These are phyloP conservation scores for Gypsophila paniculata DNA, from an alignment of 179 eudicot species.

Conservation along the genomic window DNA sequence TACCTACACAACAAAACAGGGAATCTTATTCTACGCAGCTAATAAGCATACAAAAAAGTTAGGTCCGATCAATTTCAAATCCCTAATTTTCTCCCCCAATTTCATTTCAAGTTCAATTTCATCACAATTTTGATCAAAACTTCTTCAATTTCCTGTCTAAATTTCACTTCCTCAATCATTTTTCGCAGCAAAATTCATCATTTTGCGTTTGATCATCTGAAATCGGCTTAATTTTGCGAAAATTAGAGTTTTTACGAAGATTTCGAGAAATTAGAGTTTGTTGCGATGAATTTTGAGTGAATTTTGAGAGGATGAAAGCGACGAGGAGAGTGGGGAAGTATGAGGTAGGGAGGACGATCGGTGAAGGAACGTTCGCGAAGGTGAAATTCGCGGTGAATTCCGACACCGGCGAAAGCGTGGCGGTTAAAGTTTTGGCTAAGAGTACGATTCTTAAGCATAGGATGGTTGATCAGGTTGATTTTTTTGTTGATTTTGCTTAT, in stretches of 20 bases:
- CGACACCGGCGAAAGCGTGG: conserved; percentile 65
- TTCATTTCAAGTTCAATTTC: not conserved
- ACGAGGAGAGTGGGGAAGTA: conserved; percentile 71
- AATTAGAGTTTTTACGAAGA: no score
- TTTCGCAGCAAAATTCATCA: not conserved
- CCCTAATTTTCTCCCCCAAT: conserved; percentile 12
- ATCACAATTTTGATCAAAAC: not conserved
- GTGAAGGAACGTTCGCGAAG: conserved; percentile 89
- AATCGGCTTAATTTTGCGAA: not conserved
- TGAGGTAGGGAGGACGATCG: conserved; percentile 74
- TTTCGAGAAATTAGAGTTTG: not conserved
- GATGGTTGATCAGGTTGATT: conserved; percentile 63
- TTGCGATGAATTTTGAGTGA: not conserved
- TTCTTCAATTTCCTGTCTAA: not conserved
- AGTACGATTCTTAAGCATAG: conserved; percentile 63
- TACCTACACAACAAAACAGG: no score
- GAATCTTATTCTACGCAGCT: no score
- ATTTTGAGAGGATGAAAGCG: conserved; percentile 27
- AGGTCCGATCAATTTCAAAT: not conserved
- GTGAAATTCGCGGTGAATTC: conserved; percentile 64
- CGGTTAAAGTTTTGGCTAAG: conserved; percentile 71
- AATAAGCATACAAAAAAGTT: not conserved
- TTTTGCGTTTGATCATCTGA: not conserved
- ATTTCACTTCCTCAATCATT: not conserved
- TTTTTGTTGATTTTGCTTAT: not conserved